Percentiles rank a stretch among this genome's conserved stretches.
These are phyloP conservation scores for Calocera viscosa DNA, from an alignment of 768 basidiomycete genomes.

Conservation along the genomic window DNA sequence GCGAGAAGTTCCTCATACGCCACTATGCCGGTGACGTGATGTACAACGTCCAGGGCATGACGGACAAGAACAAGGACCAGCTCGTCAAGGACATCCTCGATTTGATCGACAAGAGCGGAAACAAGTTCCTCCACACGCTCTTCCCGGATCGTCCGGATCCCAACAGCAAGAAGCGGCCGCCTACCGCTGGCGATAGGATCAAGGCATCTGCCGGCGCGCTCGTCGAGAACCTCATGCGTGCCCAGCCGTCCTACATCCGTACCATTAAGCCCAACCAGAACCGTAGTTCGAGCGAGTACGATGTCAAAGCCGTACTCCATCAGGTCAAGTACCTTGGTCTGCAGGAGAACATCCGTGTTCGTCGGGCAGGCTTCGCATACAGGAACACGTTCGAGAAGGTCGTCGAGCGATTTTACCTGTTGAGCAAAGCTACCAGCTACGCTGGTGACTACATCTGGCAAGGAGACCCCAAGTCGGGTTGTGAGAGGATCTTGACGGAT, in stretches of 20 bases:
- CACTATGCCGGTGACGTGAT: conserved; percentile 99
- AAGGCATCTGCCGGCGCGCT: conserved; percentile 92
- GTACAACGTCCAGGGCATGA: conserved; percentile 97
- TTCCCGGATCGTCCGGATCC: conserved; percentile 95
- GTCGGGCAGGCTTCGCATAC: conserved; percentile 96
- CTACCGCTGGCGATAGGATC: conserved; percentile 95
- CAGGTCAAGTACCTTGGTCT: conserved; percentile 98
- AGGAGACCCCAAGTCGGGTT: conserved; percentile 80
- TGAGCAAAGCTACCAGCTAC: conserved; percentile 91
- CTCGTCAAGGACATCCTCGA: conserved; percentile 91
- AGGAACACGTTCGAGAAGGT: conserved; percentile 98
- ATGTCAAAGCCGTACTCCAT: conserved; percentile 87
- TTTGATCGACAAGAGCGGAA: conserved; percentile 64
- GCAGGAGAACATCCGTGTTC: conserved; percentile 95
- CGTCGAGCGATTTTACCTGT: conserved; percentile 93
- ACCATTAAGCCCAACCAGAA: conserved; percentile 99
- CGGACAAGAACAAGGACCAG: conserved; percentile 99
- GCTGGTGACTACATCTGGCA: conserved; percentile 98
- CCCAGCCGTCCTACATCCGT: conserved; percentile 94
- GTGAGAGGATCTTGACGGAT: conserved; percentile 82
- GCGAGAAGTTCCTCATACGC: conserved; percentile 83
- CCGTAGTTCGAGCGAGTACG: conserved; percentile 81
- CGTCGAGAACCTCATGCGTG: conserved; percentile 94
- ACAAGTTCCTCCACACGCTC: conserved; percentile 72
- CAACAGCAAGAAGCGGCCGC: conserved; percentile 93